Base-by-base conservation (phyloP, 2,329 filamentous ascomycete genomes). In the Alternaria incomplexa region DNA sequence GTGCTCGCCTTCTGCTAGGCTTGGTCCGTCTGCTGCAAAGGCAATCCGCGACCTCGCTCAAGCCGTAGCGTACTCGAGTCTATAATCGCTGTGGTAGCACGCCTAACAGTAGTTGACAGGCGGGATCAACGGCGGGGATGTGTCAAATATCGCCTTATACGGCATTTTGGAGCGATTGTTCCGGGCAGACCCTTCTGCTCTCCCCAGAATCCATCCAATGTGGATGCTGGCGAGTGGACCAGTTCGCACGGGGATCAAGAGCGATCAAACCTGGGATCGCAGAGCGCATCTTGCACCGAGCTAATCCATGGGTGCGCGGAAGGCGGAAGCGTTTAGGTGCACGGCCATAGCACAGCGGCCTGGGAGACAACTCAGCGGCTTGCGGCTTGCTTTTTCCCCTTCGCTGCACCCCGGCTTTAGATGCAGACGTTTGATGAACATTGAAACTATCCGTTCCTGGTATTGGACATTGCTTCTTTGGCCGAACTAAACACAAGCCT, bases 311-410 rank as follows among this genome's bases (percentile, higher is more conserved):
- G 61, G 63, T 68, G 68, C 63, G 67, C 75, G 74, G 74, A 75
- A 76, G 69, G 67, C 77, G 75, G 76, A 77, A 78, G 67, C 68
- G 73, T 72, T 68, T 65, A 65, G 22, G 70, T 60, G 74, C 74
- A 75, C 75, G 74, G 74, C 64, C 71, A 65, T 56, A 36, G 54
- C 71, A 65, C 47, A 36, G 54, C 61, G 65, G 65, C 65, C 61
- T 61, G 57, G 63, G 51, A 64, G 72, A 67, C 67, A 71, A 63
- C 58, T 56, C 56, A 64, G 60, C 68, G 64, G 64, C 70, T 67
- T 70, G 60, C 63, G 57, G 63, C 69, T 69, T 72, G 72, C 74
- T 71, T 74, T 72, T 73, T 69, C 61, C 66, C 67, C 65, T 73
- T 72, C 61, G 61, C 63, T 65, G 67, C 67, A 74, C 72, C 69